Evolutionary conservation across 306 rosid species (phyloP).

Genomic region (Castanea mollissima): DNA sequence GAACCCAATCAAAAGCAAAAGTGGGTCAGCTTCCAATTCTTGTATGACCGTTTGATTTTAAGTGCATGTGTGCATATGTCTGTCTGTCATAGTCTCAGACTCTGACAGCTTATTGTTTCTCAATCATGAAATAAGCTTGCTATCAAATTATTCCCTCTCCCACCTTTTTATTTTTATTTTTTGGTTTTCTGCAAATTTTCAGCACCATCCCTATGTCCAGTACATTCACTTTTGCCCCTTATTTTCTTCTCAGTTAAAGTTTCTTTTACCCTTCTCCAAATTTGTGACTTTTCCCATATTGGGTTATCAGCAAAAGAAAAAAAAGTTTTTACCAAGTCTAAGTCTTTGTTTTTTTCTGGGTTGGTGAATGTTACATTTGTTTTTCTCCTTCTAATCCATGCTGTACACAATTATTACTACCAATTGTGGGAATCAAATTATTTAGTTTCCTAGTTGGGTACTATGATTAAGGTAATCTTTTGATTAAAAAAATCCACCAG

Average conservation of each 20-base stretch:
- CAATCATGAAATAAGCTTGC: slow-evolving; percentile 45
- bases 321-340: background rate
- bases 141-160: slow-evolving; percentile 34
- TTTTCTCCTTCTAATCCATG: slow-evolving; percentile 27
- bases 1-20: slow-evolving; percentile 9
- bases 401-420: slow-evolving; percentile 20
- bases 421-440: slow-evolving; percentile 13
- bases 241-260: background rate
- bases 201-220: slow-evolving; percentile 24
- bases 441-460: slow-evolving; percentile 18
- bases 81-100: slow-evolving; percentile 40
- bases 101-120: slow-evolving; percentile 52
- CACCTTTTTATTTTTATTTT: background rate
- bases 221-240: background rate
- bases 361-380: slow-evolving; percentile 27
- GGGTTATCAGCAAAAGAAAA: too few relatives aligned
- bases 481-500: slow-evolving; percentile 6
- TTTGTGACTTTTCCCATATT: slow-evolving; percentile 18
- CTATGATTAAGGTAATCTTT: slow-evolving; percentile 19
- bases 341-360: slow-evolving; percentile 35
- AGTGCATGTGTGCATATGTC: slow-evolving; percentile 50
- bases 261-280: slow-evolving; percentile 12
- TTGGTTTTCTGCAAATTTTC: slow-evolving; percentile 13
- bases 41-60: slow-evolving; percentile 16
- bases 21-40: slow-evolving; percentile 37